Percentiles rank a stretch among this genome's conserved stretches.
Conservation (phyloP, 148 eudicot species). For the Arctostaphylos glauca region DNA sequence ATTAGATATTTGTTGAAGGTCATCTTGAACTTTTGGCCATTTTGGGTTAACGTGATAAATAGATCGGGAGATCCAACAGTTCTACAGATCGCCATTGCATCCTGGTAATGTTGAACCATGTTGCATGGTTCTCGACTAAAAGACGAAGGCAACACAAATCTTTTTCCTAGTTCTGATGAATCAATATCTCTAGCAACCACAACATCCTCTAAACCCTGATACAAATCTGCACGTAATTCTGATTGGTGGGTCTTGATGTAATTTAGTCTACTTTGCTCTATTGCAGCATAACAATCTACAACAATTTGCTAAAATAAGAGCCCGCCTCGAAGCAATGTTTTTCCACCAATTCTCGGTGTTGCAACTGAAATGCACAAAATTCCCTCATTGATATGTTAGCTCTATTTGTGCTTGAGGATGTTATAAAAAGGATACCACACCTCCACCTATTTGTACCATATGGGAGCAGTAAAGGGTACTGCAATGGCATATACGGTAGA, state of each 20-base stretch:
- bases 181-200: neutral
- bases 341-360: neutral
- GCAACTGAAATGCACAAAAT: too few species aligned
- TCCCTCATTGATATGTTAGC: too few species aligned
- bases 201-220: neutral
- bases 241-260: neutral
- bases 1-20: neutral
- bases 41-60: too few species aligned
- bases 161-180: neutral
- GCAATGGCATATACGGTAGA: too few species aligned
- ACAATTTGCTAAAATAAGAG: neutral
- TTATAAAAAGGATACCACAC: too few species aligned
- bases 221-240: too few species aligned
- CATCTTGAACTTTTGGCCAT: too few species aligned
- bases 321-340: neutral
- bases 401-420: too few species aligned
- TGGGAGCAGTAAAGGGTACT: too few species aligned
- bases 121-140: neutral
- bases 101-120: neutral
- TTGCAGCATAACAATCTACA: conserved; percentile 11
- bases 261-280: neutral
- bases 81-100: neutral
- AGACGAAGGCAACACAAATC: neutral
- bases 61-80: too few species aligned
- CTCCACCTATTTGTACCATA: too few species aligned